Evolutionary conservation across 1,284 basidiomycete genomes (phyloP), one percentile per base, ranked within the genome.

Genomic region (Trichosporon ovoides): DNA sequence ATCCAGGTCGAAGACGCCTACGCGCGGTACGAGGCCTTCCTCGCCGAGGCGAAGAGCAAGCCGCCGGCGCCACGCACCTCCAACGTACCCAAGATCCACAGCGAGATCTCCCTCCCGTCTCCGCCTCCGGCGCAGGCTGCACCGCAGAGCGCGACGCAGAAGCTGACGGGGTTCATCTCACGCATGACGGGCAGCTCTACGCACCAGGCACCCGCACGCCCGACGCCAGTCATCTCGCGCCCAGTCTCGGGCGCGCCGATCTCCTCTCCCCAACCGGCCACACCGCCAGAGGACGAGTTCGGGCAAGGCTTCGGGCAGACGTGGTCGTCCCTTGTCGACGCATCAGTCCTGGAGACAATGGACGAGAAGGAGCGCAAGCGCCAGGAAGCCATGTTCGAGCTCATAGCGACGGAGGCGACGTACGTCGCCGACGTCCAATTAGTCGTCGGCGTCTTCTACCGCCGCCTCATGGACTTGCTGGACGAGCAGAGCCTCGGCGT

Each of bases 341-440:
- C 85, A 61, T 84, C 84, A 35, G 89, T 88, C 0, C 76, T 96
- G 34, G 85, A 86, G 22, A 88, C 84, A 13, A 87, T 96, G 52
- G 86, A 87, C 1, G 73, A 81, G 0, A 78, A 80, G 37, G 93
- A 97, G 72, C 82, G 93, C 38, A 88, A 87, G 61, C 82, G 92
- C 38, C 94, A 97, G 75, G 93, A 96, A 80, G 64, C 73, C 2
- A 94, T 95, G 50, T 96, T 94, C 70, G 93, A 97, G 76, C 81
- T 97, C 49, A 93, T 96, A 65, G 82, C 83, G 3, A 96, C 93
- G 0, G 94, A 97, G 73, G 82, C 80, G 13, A 84, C 87, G 0
- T 96, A 95, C 71, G 91, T 96, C 51, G 83, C 89, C 22, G 90
- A 94, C 74, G 74, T 96, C 43, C 93, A 96, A 71, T 82, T 94